phyloP scores from a whole-genome alignment of 768 basidiomycete species.

The Lactarius indigo region DNA sequence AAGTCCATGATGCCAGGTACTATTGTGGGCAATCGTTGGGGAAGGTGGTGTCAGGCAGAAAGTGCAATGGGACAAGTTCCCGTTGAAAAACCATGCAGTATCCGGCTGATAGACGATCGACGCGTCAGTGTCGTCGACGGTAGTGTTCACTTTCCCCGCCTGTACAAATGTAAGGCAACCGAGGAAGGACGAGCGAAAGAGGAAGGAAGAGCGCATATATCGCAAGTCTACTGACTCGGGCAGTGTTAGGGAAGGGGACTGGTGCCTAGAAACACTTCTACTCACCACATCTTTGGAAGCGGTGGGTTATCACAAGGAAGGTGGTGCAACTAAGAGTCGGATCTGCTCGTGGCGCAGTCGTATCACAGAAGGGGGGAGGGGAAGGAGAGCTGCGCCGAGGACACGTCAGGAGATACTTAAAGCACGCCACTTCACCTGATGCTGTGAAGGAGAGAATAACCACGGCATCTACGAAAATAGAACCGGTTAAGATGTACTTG shows the following conservation, averaged over 20 bases:
- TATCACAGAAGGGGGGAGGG: neutral
- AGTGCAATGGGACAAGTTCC: conserved; percentile 5
- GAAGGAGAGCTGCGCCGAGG: neutral
- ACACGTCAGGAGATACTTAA: neutral
- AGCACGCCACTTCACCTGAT: neutral
- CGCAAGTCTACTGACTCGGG: neutral
- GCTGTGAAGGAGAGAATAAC: neutral
- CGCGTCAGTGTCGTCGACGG: conserved; percentile 14
- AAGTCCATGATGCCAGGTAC: conserved; percentile 15
- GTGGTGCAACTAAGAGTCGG: neutral
- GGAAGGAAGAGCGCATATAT: neutral
- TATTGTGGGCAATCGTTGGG: conserved; percentile 12
- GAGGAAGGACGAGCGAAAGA: neutral
- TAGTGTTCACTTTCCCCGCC: conserved; percentile 11
- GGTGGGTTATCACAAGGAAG: neutral
- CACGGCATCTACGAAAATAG: neutral
- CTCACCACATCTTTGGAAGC: conserved; percentile 1
- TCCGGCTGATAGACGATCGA: conserved; percentile 11
- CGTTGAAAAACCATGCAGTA: conserved; percentile 3
- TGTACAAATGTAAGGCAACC: neutral
- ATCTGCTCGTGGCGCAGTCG: neutral
- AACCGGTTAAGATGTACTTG: conserved; percentile 2
- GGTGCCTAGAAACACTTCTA: neutral
- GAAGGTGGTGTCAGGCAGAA: conserved; percentile 12
- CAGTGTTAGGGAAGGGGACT: neutral